These are phyloP conservation scores for Mucor circinelloides DNA, from an alignment of 371 early-diverging fungal genomes.

Conservation along the genomic window DNA sequence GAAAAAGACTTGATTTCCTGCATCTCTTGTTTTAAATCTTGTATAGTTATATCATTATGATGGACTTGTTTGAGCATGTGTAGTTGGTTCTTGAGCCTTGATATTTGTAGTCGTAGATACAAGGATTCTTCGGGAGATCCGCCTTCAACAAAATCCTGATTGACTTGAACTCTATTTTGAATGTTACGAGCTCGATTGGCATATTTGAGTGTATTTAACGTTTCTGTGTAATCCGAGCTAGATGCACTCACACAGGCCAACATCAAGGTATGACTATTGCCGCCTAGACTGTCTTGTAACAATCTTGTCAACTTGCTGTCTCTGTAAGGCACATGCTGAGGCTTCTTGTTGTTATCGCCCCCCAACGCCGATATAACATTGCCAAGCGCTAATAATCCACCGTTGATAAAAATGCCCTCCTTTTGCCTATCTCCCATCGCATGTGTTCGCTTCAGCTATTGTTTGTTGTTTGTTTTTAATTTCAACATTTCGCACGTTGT, in stretches of 20 bases:
- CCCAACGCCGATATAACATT: constrained; percentile 97
- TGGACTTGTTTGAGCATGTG: constrained; percentile 29
- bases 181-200: constrained; percentile 81
- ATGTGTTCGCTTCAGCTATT: constrained; percentile 83
- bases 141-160: constrained; percentile 4
- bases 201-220: constrained; percentile 85
- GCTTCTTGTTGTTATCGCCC: constrained; percentile 56
- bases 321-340: constrained; percentile 86
- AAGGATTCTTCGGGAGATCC: constrained; percentile 44
- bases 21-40: constrained; percentile 38
- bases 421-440: constrained; percentile 90
- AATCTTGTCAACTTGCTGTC: constrained; percentile 84
- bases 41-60: constrained; percentile 20
- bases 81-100: constrained; percentile 57
- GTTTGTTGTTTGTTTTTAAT: neutral
- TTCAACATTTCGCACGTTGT: neutral
- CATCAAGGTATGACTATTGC: constrained; percentile 87
- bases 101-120: constrained; percentile 60
- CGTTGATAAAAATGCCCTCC: constrained; percentile 97
- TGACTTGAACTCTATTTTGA: constrained; percentile 60
- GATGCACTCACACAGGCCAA: constrained; percentile 85
- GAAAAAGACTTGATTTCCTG: constrained; percentile 39
- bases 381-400: constrained; percentile 93
- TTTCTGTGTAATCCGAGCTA: constrained; percentile 76
- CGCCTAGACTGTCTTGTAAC: constrained; percentile 58